Conservation (phyloP, 805 yeast genomes). For the Wickerhamomyces subpelliculosus region DNA sequence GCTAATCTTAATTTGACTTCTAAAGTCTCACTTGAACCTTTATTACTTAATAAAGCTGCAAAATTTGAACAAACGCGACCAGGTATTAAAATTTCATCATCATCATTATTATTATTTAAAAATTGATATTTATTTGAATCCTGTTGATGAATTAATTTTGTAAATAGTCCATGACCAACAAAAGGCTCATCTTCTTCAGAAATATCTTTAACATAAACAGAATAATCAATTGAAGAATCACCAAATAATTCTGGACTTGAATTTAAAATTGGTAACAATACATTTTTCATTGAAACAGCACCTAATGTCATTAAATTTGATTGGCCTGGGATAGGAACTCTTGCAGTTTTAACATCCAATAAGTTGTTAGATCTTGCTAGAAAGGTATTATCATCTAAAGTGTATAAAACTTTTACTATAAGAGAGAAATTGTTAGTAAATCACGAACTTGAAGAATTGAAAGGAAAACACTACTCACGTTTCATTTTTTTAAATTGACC, state of each 20-base stretch:
- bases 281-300: conserved; percentile 36
- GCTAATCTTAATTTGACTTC: conserved; percentile 48
- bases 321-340: conserved; percentile 37
- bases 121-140: too few relatives aligned
- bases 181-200: conserved; percentile 46
- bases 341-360: conserved; percentile 31
- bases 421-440: conserved; percentile 2
- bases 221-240: conserved; percentile 34
- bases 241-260: conserved; percentile 40
- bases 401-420: conserved; percentile 31
- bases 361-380: conserved; percentile 32
- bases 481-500: conserved; percentile 12
- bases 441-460: too few relatives aligned
- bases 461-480: conserved; percentile 6
- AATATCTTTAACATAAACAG: conserved; percentile 40
- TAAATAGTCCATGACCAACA: conserved; percentile 38
- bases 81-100: conserved; percentile 36
- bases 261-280: conserved; percentile 35
- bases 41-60: conserved; percentile 34
- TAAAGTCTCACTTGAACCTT: conserved; percentile 42
- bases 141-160: conserved; percentile 26
- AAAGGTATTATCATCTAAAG: conserved; percentile 35
- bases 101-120: conserved; percentile 9
- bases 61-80: conserved; percentile 54
- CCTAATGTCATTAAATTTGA: conserved; percentile 36